Conservation (phyloP, 441 rosid species). For the Pelargonium cotyledonis region DNA sequence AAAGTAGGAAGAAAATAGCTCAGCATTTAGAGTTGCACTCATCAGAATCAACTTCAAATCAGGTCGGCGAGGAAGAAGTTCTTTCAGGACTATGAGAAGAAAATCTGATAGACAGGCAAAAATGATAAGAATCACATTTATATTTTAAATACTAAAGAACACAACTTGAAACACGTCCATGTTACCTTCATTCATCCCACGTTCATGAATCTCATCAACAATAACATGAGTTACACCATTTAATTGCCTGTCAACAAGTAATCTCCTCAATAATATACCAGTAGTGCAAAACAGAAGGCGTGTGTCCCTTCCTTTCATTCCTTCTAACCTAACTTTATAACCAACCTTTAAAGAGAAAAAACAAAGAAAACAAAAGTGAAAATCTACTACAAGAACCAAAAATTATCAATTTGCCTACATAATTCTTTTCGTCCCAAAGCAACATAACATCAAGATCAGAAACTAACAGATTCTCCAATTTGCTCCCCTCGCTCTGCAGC, state of each 20-base stretch:
- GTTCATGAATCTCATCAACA: slow-evolving; percentile 97
- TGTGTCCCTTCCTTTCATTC: slow-evolving; percentile 87
- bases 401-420: no score
- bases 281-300: slow-evolving; percentile 92
- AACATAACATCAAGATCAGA: background rate
- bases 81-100: slow-evolving; percentile 84
- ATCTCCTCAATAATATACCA: slow-evolving; percentile 85
- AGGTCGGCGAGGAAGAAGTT: slow-evolving; percentile 87
- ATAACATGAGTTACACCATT: slow-evolving; percentile 89
- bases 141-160: slow-evolving; percentile 10
- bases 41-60: slow-evolving; percentile 89
- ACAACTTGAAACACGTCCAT: slow-evolving; percentile 5
- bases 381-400: background rate
- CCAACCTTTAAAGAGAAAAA: slow-evolving; percentile 79
- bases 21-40: slow-evolving; percentile 98
- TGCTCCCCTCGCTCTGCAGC: slow-evolving; percentile 94
- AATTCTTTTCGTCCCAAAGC: background rate
- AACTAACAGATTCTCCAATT: slow-evolving; percentile 85
- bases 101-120: slow-evolving; percentile 50
- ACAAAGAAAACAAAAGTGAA: slow-evolving; percentile 4
- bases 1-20: slow-evolving; percentile 80
- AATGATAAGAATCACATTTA: slow-evolving; percentile 5
- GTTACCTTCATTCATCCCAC: slow-evolving; percentile 99
- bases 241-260: slow-evolving; percentile 81
- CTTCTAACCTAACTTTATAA: slow-evolving; percentile 95